These are phyloP conservation scores for Ophiostoma montium DNA, from an alignment of 2,329 filamentous ascomycete species.

Conservation along the genomic window DNA sequence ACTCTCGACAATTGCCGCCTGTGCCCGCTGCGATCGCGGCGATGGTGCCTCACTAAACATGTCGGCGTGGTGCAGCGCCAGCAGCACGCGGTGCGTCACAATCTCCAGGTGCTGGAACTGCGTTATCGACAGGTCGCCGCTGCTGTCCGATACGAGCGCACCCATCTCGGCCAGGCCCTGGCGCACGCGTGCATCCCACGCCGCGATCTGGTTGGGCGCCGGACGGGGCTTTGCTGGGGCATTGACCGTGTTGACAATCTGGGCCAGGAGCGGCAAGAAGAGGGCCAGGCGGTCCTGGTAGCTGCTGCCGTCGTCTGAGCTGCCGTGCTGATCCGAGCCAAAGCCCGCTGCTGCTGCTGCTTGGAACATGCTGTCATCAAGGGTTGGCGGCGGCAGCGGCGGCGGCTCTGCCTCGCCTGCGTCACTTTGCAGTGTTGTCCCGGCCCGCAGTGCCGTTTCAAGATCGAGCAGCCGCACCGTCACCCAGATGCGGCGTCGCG, in stretches of 20 bases:
- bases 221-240: constrained; percentile 14
- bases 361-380: neutral
- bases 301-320: constrained; percentile 10
- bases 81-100: constrained; percentile 14
- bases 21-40: neutral
- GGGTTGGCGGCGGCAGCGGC: too few species aligned
- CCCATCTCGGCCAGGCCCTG: constrained; percentile 11
- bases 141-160: neutral
- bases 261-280: constrained; percentile 13
- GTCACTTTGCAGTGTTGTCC: constrained; percentile 11
- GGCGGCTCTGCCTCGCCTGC: constrained; percentile 14
- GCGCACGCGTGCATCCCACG: constrained; percentile 23
- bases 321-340: neutral
- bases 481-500: constrained; percentile 15
- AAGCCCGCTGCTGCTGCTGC: neutral
- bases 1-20: neutral
- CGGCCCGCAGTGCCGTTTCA: constrained; percentile 16
- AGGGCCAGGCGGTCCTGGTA: constrained; percentile 14
- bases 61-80: constrained; percentile 15
- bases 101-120: constrained; percentile 12
- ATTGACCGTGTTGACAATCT: constrained; percentile 15
- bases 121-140: neutral
- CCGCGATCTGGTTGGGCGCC: constrained; percentile 24
- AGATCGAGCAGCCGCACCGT: constrained; percentile 18
- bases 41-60: constrained; percentile 3